phyloP scores from a whole-genome alignment of 306 rosid genomes.

The Cicer chorassanicum region DNA sequence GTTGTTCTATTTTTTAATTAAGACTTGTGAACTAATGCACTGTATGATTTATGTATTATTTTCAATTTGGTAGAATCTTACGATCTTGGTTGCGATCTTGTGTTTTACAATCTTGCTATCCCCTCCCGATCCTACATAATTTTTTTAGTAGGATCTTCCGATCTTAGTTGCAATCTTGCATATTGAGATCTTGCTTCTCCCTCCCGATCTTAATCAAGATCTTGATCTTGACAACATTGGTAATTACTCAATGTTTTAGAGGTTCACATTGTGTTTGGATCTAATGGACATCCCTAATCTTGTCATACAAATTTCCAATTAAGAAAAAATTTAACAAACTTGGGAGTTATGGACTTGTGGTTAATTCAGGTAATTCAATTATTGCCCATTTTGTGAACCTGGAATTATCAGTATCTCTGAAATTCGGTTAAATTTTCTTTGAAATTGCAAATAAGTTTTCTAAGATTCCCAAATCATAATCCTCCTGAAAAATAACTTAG shows the following conservation, averaged over 20 bases:
- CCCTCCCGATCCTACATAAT: too few relatives aligned
- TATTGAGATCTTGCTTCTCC: too few relatives aligned
- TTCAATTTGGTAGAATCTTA: too few relatives aligned
- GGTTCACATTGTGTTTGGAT: slow-evolving; percentile 3
- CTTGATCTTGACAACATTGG: too few relatives aligned
- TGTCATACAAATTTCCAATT: slow-evolving; percentile 28
- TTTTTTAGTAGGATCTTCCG: too few relatives aligned
- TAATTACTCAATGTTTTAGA: background rate
- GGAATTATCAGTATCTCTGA: slow-evolving; percentile 6
- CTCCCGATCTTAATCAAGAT: too few relatives aligned
- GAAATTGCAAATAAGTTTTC: slow-evolving; percentile 18
- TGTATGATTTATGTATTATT: too few relatives aligned
- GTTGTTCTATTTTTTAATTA: too few relatives aligned
- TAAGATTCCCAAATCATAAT: slow-evolving; percentile 11
- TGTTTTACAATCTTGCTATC: too few relatives aligned
- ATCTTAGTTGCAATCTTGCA: too few relatives aligned
- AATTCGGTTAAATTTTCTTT: slow-evolving; percentile 18
- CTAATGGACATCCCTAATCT: background rate
- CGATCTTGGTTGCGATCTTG: too few relatives aligned
- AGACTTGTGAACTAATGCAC: too few relatives aligned
- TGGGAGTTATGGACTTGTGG: slow-evolving; percentile 5
- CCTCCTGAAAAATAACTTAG: slow-evolving; percentile 31
- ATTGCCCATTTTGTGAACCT: slow-evolving; percentile 27
- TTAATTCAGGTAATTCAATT: slow-evolving; percentile 37
- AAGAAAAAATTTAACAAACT: slow-evolving; percentile 1